Evolutionary conservation across 495 filamentous ascomycete genomes (phyloP).

Genomic region (Bacidia rubella): DNA sequence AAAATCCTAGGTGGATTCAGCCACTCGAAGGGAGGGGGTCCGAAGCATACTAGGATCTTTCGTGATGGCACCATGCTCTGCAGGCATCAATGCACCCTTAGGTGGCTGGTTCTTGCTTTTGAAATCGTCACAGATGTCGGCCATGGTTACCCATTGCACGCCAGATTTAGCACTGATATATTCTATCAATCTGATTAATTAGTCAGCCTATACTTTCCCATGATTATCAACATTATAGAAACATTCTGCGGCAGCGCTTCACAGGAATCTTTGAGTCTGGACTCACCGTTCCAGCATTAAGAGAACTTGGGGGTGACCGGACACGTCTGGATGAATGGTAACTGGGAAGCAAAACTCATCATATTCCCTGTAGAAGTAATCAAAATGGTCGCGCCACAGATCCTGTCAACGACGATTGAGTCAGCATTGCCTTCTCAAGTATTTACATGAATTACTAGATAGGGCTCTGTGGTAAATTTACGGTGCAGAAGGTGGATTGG

Average conservation of each 20-base stretch:
- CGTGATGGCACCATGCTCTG: slow-evolving; percentile 41
- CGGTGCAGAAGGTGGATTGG: too few species aligned
- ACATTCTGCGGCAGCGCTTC: neutral
- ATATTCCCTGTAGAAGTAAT: slow-evolving; percentile 58
- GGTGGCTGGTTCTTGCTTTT: slow-evolving; percentile 55
- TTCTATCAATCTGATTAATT: slow-evolving; percentile 42
- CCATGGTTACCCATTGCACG: slow-evolving; percentile 63
- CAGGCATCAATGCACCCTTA: slow-evolving; percentile 54
- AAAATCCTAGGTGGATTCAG: too few species aligned
- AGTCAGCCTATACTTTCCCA: too few species aligned
- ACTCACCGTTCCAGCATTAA: slow-evolving; percentile 38
- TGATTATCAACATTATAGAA: neutral
- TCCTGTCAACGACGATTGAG: slow-evolving; percentile 31
- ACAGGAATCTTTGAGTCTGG: neutral
- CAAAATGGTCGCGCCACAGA: slow-evolving; percentile 53
- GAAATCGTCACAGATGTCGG: slow-evolving; percentile 55
- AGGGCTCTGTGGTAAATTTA: too few species aligned
- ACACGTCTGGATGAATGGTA: slow-evolving; percentile 57
- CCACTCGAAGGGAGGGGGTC: too few species aligned
- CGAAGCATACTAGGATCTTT: slow-evolving; percentile 25
- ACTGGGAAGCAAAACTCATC: slow-evolving; percentile 60
- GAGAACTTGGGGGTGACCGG: slow-evolving; percentile 51
- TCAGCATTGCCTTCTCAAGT: too few species aligned
- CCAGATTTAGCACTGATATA: slow-evolving; percentile 62
- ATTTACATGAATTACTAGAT: too few species aligned